Evolutionary conservation across 768 basidiomycete genomes (phyloP), one percentile per base, ranked within the genome.

Genomic region (Cystobasidium tubakii): DNA sequence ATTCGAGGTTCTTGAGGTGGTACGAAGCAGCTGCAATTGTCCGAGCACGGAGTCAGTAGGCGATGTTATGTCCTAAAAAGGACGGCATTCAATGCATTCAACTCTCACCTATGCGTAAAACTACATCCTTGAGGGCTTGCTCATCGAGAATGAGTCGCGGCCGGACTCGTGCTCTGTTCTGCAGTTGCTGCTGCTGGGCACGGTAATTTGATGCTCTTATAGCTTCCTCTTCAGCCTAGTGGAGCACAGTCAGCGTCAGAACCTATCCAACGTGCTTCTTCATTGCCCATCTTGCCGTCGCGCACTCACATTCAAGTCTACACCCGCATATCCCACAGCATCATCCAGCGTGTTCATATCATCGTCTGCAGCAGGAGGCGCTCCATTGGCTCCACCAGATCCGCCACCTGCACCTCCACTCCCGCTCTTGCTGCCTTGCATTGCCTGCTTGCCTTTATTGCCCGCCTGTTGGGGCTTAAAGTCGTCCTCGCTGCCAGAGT

Each of bases 171-270:
- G 29, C 64, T 42, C 50, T 10, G 34, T 39, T 42, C 53, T 31
- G 34, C 27, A 73, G 73, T 70, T 67, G 66, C 21, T 46, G 66
- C 66, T 31, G 31, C 50, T 55, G 31, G 3, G 64, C 15, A 17
- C 64, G 36, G 19, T 44, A 50, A 36, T 71, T 55, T 9, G 29
- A 43, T 25, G 63, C 64, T 55, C 53, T 15, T 55, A 74, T 74
- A 3, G 62, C 73, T 74, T 74, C 73, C 36, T 74, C 73, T 72
- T 74, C 73, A 27, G 73, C 73, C 65, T 74, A 66, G 3, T 53
- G 27, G 27, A 15, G 54, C 25, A 55, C 25, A 19, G 15, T 2
- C 6, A 62, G 54, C 23, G 21, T 21, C 57, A 4, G 3, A 13
- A 3, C 25, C 21, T 19, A 17, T 33, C 21, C 7, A 21, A 7